phyloP scores from a whole-genome alignment of 495 filamentous ascomycete species.

The Bacidia rubella region DNA sequence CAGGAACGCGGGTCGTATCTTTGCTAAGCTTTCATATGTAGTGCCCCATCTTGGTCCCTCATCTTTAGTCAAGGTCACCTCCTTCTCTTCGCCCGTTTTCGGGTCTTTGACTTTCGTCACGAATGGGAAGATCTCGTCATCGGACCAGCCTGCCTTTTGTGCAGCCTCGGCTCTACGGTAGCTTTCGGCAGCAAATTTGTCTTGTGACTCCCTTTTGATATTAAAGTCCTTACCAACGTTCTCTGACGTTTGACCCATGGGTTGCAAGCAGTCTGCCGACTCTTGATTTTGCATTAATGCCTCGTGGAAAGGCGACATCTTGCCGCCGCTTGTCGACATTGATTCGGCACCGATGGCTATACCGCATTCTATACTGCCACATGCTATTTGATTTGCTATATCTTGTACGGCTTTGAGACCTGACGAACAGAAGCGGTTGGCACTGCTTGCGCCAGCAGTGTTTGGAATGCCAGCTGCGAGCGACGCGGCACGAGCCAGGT shows the following conservation, averaged over 20 bases:
- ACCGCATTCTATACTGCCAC: slow-evolving; percentile 72
- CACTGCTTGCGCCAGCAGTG: slow-evolving; percentile 61
- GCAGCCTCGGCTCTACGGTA: slow-evolving; percentile 76
- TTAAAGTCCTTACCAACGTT: slow-evolving; percentile 90
- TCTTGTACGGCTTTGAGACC: slow-evolving; percentile 90
- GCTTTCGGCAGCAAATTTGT: slow-evolving; percentile 73
- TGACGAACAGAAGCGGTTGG: slow-evolving; percentile 95
- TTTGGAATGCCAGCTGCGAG: slow-evolving; percentile 91
- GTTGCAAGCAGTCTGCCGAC: slow-evolving; percentile 72
- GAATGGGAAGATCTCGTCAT: slow-evolving; percentile 90
- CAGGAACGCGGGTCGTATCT: slow-evolving; percentile 86
- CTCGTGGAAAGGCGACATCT: slow-evolving; percentile 63
- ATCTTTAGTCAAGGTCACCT: slow-evolving; percentile 67
- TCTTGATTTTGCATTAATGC: slow-evolving; percentile 65
- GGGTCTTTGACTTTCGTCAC: slow-evolving; percentile 66
- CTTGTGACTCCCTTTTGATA: slow-evolving; percentile 65
- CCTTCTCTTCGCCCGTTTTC: slow-evolving; percentile 61
- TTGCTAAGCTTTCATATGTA: slow-evolving; percentile 63
- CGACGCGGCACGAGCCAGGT: slow-evolving; percentile 75
- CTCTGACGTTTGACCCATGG: slow-evolving; percentile 96
- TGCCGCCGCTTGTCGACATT: slow-evolving; percentile 64
- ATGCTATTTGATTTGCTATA: slow-evolving; percentile 76
- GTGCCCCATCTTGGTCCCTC: slow-evolving; percentile 86
- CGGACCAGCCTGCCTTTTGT: slow-evolving; percentile 86
- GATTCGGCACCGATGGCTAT: slow-evolving; percentile 78